Conservation (phyloP, 2,329 filamentous ascomycete genomes). For the Clonostachys chloroleuca region DNA sequence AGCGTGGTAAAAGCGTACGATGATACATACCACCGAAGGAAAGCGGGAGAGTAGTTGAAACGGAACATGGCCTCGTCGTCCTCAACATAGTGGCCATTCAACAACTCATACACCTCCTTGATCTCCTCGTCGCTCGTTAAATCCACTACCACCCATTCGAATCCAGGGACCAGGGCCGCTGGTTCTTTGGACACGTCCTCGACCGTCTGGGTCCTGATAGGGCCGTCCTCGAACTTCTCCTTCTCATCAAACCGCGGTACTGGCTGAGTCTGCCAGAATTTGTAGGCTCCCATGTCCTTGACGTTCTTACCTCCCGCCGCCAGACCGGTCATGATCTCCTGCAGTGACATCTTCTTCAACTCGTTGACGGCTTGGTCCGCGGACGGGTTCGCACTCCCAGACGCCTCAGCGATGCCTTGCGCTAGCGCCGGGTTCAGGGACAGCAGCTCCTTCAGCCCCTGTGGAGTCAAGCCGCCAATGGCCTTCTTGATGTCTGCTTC, state of each 20-base stretch:
- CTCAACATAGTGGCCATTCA: constrained; percentile 95
- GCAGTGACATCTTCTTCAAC: constrained; percentile 60
- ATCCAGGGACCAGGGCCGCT: constrained; percentile 70
- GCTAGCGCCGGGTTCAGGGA: constrained; percentile 69
- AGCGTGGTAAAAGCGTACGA: background rate
- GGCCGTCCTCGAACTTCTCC: constrained; percentile 66
- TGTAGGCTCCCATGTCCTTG: constrained; percentile 96
- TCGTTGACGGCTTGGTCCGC: constrained; percentile 42
- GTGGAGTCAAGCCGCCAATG: constrained; percentile 45
- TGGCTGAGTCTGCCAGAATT: constrained; percentile 98
- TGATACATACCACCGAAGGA: constrained; percentile 73
- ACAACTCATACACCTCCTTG: constrained; percentile 85
- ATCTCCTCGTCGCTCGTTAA: constrained; percentile 73
- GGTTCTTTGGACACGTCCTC: constrained; percentile 78
- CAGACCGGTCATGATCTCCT: constrained; percentile 70
- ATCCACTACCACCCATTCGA: constrained; percentile 93
- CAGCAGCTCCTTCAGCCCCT: constrained; percentile 62
- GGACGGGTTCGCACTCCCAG: constrained; percentile 25
- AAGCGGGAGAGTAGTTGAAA: constrained; percentile 89
- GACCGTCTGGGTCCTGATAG: constrained; percentile 74
- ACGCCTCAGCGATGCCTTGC: constrained; percentile 42
- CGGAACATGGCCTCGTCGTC: constrained; percentile 96
- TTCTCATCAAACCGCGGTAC: constrained; percentile 73
- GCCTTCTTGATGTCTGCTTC: constrained; percentile 42
- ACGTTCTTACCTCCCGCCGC: constrained; percentile 80